Evolutionary conservation across 2,329 filamentous ascomycete genomes (phyloP).

Genomic region (Trichoderma koningii): DNA sequence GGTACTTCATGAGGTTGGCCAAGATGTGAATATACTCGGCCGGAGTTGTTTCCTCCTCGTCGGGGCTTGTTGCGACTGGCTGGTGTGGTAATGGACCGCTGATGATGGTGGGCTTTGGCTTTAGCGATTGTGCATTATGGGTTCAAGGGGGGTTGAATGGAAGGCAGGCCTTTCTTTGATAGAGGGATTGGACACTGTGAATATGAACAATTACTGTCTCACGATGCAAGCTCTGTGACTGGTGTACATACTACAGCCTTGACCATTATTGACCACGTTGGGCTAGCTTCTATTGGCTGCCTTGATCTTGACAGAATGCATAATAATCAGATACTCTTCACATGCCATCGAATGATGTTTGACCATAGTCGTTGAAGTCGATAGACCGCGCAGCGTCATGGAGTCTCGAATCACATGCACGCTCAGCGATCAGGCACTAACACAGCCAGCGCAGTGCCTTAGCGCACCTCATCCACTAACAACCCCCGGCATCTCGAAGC

Average conservation of each 20-base stretch:
- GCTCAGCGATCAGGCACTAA: constrained; percentile 12
- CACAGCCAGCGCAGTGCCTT: constrained; percentile 1
- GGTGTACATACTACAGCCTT: not conserved
- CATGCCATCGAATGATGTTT: too few species aligned
- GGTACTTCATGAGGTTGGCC: not conserved
- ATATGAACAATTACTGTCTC: not conserved
- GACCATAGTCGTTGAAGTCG: not conserved
- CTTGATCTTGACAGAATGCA: not conserved
- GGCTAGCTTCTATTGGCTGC: too few species aligned
- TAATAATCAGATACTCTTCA: not conserved
- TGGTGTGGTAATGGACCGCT: not conserved
- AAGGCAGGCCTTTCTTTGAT: constrained; percentile 8
- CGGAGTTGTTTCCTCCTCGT: constrained; percentile 6
- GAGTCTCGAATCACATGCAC: constrained; percentile 9
- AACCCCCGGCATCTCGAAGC: not conserved
- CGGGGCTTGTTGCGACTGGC: not conserved
- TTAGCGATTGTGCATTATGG: not conserved
- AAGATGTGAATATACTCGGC: not conserved
- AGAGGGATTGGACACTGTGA: not conserved
- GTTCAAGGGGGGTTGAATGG: not conserved
- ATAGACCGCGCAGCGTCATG: not conserved
- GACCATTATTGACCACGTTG: too few species aligned
- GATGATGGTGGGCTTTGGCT: not conserved
- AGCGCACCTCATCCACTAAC: constrained; percentile 1
- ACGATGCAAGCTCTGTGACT: not conserved